Conservation (phyloP, 2,329 filamentous ascomycete genomes). For the Hypoxylon sp. region DNA sequence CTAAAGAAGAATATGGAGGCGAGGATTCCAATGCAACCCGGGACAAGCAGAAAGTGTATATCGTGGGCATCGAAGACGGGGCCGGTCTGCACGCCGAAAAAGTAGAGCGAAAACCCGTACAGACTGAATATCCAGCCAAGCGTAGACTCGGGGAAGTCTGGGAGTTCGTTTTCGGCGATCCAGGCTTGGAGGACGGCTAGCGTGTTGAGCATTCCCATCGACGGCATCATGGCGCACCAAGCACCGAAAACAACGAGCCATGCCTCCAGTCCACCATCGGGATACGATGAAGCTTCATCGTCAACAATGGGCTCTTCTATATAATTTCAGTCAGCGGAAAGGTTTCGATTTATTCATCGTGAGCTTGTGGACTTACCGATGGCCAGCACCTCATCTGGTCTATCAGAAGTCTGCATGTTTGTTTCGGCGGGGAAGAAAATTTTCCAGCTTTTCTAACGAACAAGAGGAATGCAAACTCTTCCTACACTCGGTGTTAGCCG, state of each 20-base stretch:
- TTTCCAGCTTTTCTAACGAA: no score
- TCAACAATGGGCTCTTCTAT: background rate
- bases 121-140: conserved; percentile 79
- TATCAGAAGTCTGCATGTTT: no score
- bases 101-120: conserved; percentile 75
- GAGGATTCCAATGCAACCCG: conserved; percentile 65
- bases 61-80: conserved; percentile 76
- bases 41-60: conserved; percentile 64
- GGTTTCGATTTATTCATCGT: background rate
- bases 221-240: conserved; percentile 70
- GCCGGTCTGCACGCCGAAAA: conserved; percentile 74
- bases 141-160: conserved; percentile 62
- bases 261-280: conserved; percentile 65
- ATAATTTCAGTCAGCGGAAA: background rate
- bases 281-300: conserved; percentile 20
- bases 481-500: no score
- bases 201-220: conserved; percentile 73
- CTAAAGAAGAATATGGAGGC: conserved; percentile 61
- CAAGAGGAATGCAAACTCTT: no score
- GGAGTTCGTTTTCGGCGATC: conserved; percentile 69
- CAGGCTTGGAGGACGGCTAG: conserved; percentile 74
- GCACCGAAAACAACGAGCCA: conserved; percentile 78
- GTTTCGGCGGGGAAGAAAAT: no score
- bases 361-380: no score
- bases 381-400: no score